These are phyloP conservation scores for Psilocybe azurescens DNA, from an alignment of 768 basidiomycete species.

Conservation along the genomic window DNA sequence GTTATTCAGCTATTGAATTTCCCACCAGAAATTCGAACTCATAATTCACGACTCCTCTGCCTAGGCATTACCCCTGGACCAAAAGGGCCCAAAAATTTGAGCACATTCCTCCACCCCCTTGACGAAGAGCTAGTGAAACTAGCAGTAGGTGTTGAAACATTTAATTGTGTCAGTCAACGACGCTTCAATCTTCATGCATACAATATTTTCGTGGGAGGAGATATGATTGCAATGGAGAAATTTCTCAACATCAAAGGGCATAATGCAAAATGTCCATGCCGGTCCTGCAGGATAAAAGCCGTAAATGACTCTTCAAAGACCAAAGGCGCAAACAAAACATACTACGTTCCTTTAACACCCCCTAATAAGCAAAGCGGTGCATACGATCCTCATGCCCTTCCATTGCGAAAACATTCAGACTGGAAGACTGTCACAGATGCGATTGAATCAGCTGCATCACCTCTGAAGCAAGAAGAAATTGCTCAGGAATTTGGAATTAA, in stretches of 20 bases:
- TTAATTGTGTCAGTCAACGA: constrained; percentile 13
- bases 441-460: constrained; percentile 19
- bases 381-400: no score
- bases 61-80: no score
- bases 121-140: no score
- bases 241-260: constrained; percentile 55
- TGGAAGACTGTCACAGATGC: constrained; percentile 2
- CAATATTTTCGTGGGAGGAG: constrained; percentile 23
- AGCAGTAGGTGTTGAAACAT: no score
- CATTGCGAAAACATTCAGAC: constrained; percentile 13
- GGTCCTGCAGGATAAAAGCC: constrained; percentile 35
- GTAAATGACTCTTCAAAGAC: constrained; percentile 18
- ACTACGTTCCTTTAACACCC: no score
- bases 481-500: constrained; percentile 37
- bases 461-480: not conserved
- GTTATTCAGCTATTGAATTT: no score
- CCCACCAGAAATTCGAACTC: no score
- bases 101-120: constrained; percentile 48
- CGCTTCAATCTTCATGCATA: constrained; percentile 23
- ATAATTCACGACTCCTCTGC: no score
- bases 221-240: constrained; percentile 30
- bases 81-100: no score
- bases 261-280: constrained; percentile 40
- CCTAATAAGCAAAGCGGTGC: no score
- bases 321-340: no score